These are phyloP conservation scores for Lichtheimia hyalospora DNA, from an alignment of 371 early-diverging fungal species.

Conservation along the genomic window DNA sequence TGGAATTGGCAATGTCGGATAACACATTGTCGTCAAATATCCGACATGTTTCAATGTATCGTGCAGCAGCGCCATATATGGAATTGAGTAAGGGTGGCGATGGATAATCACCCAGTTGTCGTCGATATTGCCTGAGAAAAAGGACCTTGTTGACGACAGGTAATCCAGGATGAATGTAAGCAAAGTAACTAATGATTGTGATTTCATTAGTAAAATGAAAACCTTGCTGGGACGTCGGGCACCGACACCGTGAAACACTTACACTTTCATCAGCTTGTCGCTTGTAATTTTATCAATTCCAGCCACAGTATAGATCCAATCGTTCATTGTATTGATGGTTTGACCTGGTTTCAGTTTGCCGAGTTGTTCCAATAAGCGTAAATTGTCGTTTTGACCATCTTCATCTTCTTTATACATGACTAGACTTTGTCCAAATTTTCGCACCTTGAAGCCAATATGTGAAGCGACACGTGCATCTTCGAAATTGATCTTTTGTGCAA, in stretches of 20 bases:
- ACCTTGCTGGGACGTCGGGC: no score
- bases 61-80: slow-evolving; percentile 48
- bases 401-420: slow-evolving; percentile 30
- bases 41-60: slow-evolving; percentile 42
- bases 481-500: slow-evolving; percentile 43
- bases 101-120: slow-evolving; percentile 36
- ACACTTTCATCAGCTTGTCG: slow-evolving; percentile 48
- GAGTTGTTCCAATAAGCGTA: slow-evolving; percentile 19
- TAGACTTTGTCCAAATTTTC: slow-evolving; percentile 37
- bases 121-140: slow-evolving; percentile 49
- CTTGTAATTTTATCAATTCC: slow-evolving; percentile 43
- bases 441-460: slow-evolving; percentile 29
- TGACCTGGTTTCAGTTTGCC: slow-evolving; percentile 39
- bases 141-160: slow-evolving; percentile 48
- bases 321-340: slow-evolving; percentile 35
- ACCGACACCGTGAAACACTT: slow-evolving; percentile 8
- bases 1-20: slow-evolving; percentile 9
- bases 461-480: slow-evolving; percentile 27
- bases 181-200: slow-evolving; percentile 35
- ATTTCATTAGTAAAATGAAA: background rate
- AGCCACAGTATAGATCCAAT: slow-evolving; percentile 41
- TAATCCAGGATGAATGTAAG: slow-evolving; percentile 50
- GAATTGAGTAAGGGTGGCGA: slow-evolving; percentile 41
- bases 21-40: slow-evolving; percentile 33
- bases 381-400: slow-evolving; percentile 3